Base-by-base conservation (phyloP, 78 protist genomes). In the Mastigamoeba balamuthi region DNA sequence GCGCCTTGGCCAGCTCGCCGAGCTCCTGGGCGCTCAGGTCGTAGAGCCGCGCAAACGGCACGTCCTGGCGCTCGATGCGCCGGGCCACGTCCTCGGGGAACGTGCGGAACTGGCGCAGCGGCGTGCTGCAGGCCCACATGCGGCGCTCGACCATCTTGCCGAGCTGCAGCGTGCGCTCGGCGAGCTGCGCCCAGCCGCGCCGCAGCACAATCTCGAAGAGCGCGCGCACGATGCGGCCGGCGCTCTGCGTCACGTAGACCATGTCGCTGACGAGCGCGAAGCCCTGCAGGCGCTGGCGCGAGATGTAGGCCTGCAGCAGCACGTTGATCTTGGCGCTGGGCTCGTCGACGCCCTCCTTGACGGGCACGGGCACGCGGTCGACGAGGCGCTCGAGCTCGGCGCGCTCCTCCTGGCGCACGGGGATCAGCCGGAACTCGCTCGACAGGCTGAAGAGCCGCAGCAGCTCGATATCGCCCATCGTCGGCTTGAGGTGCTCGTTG, bases 161-260 rank as follows among this genome's bases (percentile, higher is more conserved):
- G 27, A 93, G 35, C 10, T 40, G 58, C 36, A 95, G 90, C n/a
- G 76, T 43, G 53, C 77, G 52, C 35, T 58, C 76, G 6, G 99
- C 84, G 9, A 95, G 76, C 28, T 74, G 86, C 1, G 99, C 99
- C 98, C 98, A 96, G 25, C 98, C 97, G 27, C 92, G 86, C 43
- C 75, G 44, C 25, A 95, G 74, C 5, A 78, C 84, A 23, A 97
- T 88, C 79, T 96, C 99, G 75, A 78, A 92, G 43, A 98, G 75
- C 17, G 98, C 98, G 23, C 99, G 84, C 33, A 88, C 17, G 25
- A 98, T 73, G 4, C 99, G 88, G 2, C 91, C 88, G 5, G 99
- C 99, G 1, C 70, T 39, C 81, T 98, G 99, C 17, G 97, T 94
- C 76, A 98, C 73, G 91, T 97, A 98, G 43, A 91, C 95, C 98